Percentiles rank a stretch among this genome's conserved stretches.
Conservation (phyloP, 2,329 filamentous ascomycete genomes). For the Penicillium sp. region DNA sequence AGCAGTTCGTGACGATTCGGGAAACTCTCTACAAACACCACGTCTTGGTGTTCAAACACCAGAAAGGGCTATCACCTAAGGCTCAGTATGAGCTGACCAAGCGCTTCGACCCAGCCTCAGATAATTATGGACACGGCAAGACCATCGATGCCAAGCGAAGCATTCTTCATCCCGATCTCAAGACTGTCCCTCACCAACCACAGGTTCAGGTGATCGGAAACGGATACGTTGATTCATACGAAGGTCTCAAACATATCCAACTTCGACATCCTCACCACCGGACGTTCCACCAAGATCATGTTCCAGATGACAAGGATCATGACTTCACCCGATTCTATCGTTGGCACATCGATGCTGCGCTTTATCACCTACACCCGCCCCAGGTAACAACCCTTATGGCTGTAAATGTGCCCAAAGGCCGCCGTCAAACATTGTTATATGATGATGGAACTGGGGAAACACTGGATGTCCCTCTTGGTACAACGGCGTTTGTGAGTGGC, state of each 20-base stretch:
- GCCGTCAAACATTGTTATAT: conserved; percentile 67
- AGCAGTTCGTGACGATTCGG: conserved; percentile 63
- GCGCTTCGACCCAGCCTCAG: conserved; percentile 66
- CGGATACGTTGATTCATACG: conserved; percentile 66
- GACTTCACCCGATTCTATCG: conserved; percentile 65
- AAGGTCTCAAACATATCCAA: conserved; percentile 66
- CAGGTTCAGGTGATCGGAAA: conserved; percentile 81
- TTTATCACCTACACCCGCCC: conserved; percentile 73
- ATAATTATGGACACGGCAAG: conserved; percentile 73
- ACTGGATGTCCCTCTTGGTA: conserved; percentile 68
- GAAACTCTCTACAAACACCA: conserved; percentile 67
- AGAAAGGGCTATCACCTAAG: conserved; percentile 62
- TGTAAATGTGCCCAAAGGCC: conserved; percentile 67
- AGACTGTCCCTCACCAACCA: conserved; percentile 76
- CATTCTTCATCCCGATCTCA: conserved; percentile 74
- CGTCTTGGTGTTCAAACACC: conserved; percentile 69
- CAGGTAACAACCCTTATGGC: conserved; percentile 71
- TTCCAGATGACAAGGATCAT: conserved; percentile 62
- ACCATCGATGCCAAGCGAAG: conserved; percentile 64
- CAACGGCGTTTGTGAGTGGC: conserved; percentile 71
- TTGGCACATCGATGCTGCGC: conserved; percentile 78
- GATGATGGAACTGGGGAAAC: conserved; percentile 69
- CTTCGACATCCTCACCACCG: conserved; percentile 74
- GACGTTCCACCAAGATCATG: conserved; percentile 67
- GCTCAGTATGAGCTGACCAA: conserved; percentile 73